Base-by-base conservation (phyloP, 305 asterid species). In the Fraxinus greggii region DNA sequence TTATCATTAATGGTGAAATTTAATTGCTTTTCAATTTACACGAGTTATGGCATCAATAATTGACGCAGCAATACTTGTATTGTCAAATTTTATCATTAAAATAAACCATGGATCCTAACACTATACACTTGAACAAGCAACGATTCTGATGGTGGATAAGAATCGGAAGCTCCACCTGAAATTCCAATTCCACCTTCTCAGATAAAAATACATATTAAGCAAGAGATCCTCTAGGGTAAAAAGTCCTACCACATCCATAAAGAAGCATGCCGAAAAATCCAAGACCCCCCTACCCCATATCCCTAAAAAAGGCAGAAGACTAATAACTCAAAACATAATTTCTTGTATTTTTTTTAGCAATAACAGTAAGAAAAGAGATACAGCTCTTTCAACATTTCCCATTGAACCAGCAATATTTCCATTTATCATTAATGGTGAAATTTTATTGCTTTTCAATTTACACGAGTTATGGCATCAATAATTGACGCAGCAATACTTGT, bases 61-160 rank as follows among this genome's bases (percentile, higher is more conserved):
- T 36, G 40, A 36, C 6, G 40, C 40, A 36, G 40, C 40, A 61
- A 21, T 8, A 61, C 28, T 19, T 61, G 5, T 21, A 3, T 61
- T 1, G 29, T 5, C 3, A 26, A 61, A 61, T 61, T 8, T 40
- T 32, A 72, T 48, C 35, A 56, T 31, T 35, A 63, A 36, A 45
- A 73, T 59, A 12, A 65, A 80, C 9, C 54, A 80, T 8, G 54
- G 40, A 59, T 3, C n/a, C 1, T 77, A 70, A 26, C 31, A 54
- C 8, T 6, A 72, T 32, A 65, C 8, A 61, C 38, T 56, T 75
- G 70, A 54, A 83, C n/a, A n/a, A n/a, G n/a, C n/a, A n/a, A n/a
- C 28, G 93, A 81, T 77, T 93, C 99, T 83, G 89, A 85, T n/a
- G 91, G 83, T 51, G 87, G 86, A 84, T 91, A 91, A 75, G 94